Conservation (phyloP, 2,329 filamentous ascomycete genomes). For the Talaromyces atroroseus region DNA sequence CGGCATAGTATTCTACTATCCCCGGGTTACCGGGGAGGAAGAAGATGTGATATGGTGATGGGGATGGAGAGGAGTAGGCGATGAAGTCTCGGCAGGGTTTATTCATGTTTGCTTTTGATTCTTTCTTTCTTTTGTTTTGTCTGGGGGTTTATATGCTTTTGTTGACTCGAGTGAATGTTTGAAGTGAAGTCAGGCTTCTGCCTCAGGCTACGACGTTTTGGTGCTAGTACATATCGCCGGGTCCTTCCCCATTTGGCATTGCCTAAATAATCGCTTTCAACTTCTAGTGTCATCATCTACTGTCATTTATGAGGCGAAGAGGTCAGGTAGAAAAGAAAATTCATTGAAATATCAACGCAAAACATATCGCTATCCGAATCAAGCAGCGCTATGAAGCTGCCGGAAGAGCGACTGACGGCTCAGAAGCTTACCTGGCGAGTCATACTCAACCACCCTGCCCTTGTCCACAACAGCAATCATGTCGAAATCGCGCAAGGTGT, state of each 20-base stretch:
- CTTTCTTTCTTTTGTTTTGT: background rate
- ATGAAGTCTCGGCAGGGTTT: constrained; percentile 1
- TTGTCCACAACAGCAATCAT: constrained; percentile 31
- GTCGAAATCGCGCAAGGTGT: constrained; percentile 38
- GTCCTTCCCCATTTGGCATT: too few species aligned
- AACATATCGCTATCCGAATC: too few species aligned
- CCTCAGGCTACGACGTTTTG: too few species aligned
- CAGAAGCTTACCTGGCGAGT: constrained; percentile 33
- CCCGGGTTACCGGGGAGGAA: constrained; percentile 14
- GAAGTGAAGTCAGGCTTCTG: too few species aligned
- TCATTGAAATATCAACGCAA: too few species aligned
- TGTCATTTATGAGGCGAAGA: too few species aligned
- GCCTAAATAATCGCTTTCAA: too few species aligned
- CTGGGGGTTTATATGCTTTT: too few species aligned
- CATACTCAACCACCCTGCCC: constrained; percentile 30
- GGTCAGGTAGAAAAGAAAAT: too few species aligned
- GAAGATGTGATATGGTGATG: constrained; percentile 12
- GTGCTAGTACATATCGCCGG: too few species aligned
- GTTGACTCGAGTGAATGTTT: too few species aligned
- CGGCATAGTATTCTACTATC: constrained; percentile 11
- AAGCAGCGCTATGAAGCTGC: background rate
- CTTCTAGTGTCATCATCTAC: too few species aligned
- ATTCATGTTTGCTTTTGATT: background rate
- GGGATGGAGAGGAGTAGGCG: background rate
- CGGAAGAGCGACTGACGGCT: constrained; percentile 27